Evolutionary conservation across 306 rosid genomes (phyloP).

Genomic region (Casuarina cunninghamiana): DNA sequence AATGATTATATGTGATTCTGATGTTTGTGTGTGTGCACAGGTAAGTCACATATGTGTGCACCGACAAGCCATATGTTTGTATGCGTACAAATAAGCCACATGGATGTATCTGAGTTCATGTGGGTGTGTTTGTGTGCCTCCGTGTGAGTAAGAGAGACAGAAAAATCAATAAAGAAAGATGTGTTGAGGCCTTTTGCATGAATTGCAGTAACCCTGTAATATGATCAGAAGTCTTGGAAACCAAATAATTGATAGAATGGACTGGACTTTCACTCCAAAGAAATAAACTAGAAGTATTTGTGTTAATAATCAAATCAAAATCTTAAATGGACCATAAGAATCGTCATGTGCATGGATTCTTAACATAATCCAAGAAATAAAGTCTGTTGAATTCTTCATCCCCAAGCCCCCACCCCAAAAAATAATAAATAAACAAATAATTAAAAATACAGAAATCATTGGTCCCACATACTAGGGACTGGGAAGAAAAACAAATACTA

Average conservation of each 20-base stretch:
- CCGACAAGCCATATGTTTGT: too few species aligned
- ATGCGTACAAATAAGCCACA: too few species aligned
- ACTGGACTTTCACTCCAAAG: not conserved
- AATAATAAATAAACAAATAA: not conserved
- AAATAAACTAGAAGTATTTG: not conserved
- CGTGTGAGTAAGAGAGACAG: not conserved
- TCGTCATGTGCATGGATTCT: not conserved
- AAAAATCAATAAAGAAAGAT: not conserved
- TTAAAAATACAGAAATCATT: slow-evolving; percentile 2
- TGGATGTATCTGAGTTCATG: not conserved
- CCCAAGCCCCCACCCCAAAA: not conserved
- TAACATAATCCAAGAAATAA: not conserved
- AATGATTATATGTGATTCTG: too few species aligned
- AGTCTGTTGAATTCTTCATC: not conserved
- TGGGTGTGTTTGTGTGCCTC: not conserved
- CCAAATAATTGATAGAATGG: not conserved
- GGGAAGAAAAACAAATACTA: not conserved
- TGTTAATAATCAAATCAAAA: not conserved
- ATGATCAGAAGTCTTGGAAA: not conserved
- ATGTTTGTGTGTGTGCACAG: not conserved
- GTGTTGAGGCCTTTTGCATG: not conserved
- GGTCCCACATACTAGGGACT: not conserved
- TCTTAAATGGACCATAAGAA: not conserved
- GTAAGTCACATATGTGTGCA: too few species aligned
- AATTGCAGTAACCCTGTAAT: not conserved